phyloP scores from a whole-genome alignment of 768 basidiomycete species.

The Amanita polypyramis region DNA sequence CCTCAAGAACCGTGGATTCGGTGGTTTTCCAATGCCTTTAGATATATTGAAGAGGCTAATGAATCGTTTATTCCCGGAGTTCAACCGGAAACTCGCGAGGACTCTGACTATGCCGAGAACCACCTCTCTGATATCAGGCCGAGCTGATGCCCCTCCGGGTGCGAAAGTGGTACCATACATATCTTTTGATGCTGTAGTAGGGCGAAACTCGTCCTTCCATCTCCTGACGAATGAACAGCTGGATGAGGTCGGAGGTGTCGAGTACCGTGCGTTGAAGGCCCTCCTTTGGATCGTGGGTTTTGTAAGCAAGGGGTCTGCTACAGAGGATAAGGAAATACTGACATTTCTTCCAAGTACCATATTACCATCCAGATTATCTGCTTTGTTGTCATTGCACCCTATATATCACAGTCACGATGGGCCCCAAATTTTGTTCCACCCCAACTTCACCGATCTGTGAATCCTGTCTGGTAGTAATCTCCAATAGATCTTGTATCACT shows the following conservation, averaged over 20 bases:
- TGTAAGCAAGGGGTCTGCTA: slow-evolving; percentile 34
- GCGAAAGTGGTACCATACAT: slow-evolving; percentile 65
- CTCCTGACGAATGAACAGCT: slow-evolving; percentile 68
- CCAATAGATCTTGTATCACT: background rate
- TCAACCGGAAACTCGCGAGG: slow-evolving; percentile 46
- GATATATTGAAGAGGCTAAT: slow-evolving; percentile 41
- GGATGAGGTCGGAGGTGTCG: slow-evolving; percentile 90
- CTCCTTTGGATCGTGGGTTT: slow-evolving; percentile 71
- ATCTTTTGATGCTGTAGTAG: slow-evolving; percentile 76
- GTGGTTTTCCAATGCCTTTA: slow-evolving; percentile 69
- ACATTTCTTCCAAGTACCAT: slow-evolving; percentile 54
- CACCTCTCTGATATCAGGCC: slow-evolving; percentile 42
- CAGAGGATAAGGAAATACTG: slow-evolving; percentile 3
- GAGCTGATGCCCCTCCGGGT: slow-evolving; percentile 26
- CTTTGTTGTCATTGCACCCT: slow-evolving; percentile 73
- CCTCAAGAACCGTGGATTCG: slow-evolving; percentile 40
- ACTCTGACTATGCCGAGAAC: slow-evolving; percentile 72
- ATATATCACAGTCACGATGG: slow-evolving; percentile 59
- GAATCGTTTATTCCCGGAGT: slow-evolving; percentile 48
- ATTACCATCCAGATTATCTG: slow-evolving; percentile 55
- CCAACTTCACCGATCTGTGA: slow-evolving; percentile 40
- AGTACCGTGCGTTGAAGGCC: slow-evolving; percentile 77
- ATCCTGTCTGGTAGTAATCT: slow-evolving; percentile 50
- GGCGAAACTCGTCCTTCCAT: slow-evolving; percentile 68
- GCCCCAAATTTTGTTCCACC: slow-evolving; percentile 48